Evolutionary conservation across 1,284 basidiomycete genomes (phyloP).

Genomic region (Leccinum subrobustum): DNA sequence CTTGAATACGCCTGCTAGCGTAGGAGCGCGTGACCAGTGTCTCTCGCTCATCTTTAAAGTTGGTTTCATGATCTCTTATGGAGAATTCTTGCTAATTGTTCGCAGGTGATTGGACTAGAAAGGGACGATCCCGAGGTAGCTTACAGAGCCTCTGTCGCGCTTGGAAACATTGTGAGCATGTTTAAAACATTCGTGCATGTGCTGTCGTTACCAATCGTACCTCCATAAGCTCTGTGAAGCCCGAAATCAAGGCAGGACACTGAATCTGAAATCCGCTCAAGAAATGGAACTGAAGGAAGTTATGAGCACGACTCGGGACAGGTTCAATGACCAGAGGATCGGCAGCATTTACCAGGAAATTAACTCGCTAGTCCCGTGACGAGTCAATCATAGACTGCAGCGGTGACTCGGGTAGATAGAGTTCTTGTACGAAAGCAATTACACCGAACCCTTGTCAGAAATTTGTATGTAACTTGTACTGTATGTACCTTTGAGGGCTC

Average conservation of each 20-base stretch:
- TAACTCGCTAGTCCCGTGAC: constrained; percentile 26
- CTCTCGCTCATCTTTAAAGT: constrained; percentile 51
- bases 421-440: not conserved
- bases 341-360: constrained; percentile 52
- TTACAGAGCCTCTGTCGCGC: constrained; percentile 82
- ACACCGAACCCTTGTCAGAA: not conserved
- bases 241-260: constrained; percentile 36
- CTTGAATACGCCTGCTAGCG: constrained; percentile 42
- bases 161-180: constrained; percentile 80
- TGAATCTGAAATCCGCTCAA: constrained; percentile 39
- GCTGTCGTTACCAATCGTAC: not conserved
- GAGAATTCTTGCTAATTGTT: constrained; percentile 14
- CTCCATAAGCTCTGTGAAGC: constrained; percentile 47
- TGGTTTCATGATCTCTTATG: constrained; percentile 11
- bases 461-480: not conserved
- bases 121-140: constrained; percentile 76
- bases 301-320: constrained; percentile 39
- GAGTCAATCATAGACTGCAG: not conserved
- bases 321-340: constrained; percentile 60
- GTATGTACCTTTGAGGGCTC: not conserved
- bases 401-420: not conserved
- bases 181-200: not conserved
- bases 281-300: constrained; percentile 40
- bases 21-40: constrained; percentile 36
- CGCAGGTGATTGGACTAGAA: constrained; percentile 65